Conservation (phyloP, 2,329 filamentous ascomycete genomes). For the Zalaria obscura region DNA sequence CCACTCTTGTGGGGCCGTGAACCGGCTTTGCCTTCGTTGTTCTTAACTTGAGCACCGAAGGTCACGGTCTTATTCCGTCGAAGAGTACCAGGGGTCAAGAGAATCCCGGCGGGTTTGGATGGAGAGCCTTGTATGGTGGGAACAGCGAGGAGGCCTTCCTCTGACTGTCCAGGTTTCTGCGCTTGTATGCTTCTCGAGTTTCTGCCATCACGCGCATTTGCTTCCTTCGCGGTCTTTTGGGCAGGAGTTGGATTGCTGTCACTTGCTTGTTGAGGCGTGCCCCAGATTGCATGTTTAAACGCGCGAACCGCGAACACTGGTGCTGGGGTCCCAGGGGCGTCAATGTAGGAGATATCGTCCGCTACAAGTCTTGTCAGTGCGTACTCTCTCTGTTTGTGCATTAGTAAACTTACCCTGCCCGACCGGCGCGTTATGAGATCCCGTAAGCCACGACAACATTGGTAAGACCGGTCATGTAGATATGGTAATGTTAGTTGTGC, state of each 20-base stretch:
- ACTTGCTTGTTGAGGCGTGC: slow-evolving; percentile 42
- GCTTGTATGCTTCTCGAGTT: background rate
- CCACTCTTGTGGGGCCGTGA: slow-evolving; percentile 28
- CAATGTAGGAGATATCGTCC: slow-evolving; percentile 17
- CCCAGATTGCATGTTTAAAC: slow-evolving; percentile 51
- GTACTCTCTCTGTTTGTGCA: no score
- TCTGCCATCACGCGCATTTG: background rate
- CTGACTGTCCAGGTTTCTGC: no score
- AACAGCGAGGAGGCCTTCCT: background rate
- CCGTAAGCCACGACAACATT: slow-evolving; percentile 9
- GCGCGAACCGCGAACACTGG: slow-evolving; percentile 54
- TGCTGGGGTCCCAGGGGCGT: slow-evolving; percentile 49
- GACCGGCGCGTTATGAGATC: slow-evolving; percentile 2
- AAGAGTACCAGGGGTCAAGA: slow-evolving; percentile 48
- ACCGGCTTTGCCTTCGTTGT: slow-evolving; percentile 39
- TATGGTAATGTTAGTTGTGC: no score
- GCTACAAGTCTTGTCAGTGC: background rate
- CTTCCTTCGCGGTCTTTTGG: background rate
- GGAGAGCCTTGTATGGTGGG: slow-evolving; percentile 1
- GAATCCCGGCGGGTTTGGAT: slow-evolving; percentile 43
- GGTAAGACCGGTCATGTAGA: background rate
- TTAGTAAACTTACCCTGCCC: background rate
- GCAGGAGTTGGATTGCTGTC: slow-evolving; percentile 9
- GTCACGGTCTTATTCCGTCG: slow-evolving; percentile 44
- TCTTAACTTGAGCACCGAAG: slow-evolving; percentile 42